Conservation (phyloP, 2,329 filamentous ascomycete species). For the Simplicillium sp. region DNA sequence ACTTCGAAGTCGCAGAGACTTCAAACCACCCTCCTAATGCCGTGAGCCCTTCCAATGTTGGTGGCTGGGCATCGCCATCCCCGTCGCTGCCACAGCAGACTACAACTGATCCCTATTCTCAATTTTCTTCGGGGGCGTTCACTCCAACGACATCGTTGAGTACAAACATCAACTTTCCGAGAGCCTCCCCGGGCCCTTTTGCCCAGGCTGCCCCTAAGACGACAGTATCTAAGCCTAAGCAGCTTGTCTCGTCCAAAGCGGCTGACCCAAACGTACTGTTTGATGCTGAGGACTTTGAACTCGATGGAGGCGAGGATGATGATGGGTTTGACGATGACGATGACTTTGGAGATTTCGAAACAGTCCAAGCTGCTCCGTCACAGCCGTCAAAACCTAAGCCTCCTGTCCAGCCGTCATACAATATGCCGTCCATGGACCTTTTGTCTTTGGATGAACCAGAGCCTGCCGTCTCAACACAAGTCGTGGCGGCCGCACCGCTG, state of each 20-base stretch:
- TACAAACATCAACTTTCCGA: no score
- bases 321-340: constrained; percentile 38
- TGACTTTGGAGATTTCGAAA: constrained; percentile 54
- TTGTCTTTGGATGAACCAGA: constrained; percentile 25
- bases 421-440: constrained; percentile 27
- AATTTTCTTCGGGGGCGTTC: no score
- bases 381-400: constrained; percentile 8
- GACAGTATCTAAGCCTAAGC: no score
- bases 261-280: constrained; percentile 51
- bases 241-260: constrained; percentile 2
- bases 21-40: constrained; percentile 6
- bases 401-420: constrained; percentile 11
- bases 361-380: constrained; percentile 18
- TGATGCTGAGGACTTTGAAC: constrained; percentile 49
- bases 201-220: no score
- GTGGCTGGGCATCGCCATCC: neutral
- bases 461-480: constrained; percentile 8
- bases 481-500: no score
- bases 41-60: neutral
- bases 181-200: no score
- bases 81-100: constrained; percentile 15
- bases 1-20: constrained; percentile 51
- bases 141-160: no score
- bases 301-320: constrained; percentile 36
- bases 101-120: neutral